Evolutionary conservation across 441 rosid genomes (phyloP).

Genomic region (Rhodomyrtus psidioides): DNA sequence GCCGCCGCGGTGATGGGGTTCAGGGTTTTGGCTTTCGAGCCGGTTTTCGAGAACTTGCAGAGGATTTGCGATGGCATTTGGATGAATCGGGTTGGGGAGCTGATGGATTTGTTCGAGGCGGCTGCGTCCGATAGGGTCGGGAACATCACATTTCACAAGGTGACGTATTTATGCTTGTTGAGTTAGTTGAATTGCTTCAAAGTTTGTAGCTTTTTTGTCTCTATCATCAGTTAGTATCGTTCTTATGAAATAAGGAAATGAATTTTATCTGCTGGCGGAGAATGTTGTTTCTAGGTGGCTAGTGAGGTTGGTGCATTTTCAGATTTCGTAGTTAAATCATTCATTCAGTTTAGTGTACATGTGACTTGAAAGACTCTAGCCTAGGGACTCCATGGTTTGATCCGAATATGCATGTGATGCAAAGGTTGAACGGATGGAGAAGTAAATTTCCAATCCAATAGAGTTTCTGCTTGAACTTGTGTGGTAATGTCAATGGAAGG

Average conservation of each 20-base stretch:
- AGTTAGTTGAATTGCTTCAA: not conserved
- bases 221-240: not conserved
- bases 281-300: not conserved
- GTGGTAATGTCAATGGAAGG: not conserved
- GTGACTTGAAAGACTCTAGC: not conserved
- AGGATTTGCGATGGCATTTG: constrained; percentile 95
- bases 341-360: not conserved
- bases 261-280: not conserved
- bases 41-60: constrained; percentile 84
- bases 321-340: not conserved
- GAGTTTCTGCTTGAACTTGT: not conserved
- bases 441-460: not conserved
- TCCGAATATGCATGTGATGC: not conserved
- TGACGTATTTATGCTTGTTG: constrained; percentile 2
- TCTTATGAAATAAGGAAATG: not conserved
- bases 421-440: not conserved
- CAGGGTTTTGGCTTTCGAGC: constrained; percentile 78
- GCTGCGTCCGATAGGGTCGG: constrained; percentile 75
- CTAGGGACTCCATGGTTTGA: not conserved
- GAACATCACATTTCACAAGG: constrained; percentile 89
- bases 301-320: not conserved
- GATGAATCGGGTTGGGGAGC: constrained; percentile 64
- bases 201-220: not conserved
- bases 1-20: constrained; percentile 94
- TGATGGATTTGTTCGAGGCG: constrained; percentile 78